Base-by-base conservation (phyloP, 2,329 filamentous ascomycete genomes). In the Aspergillus udagawae region DNA sequence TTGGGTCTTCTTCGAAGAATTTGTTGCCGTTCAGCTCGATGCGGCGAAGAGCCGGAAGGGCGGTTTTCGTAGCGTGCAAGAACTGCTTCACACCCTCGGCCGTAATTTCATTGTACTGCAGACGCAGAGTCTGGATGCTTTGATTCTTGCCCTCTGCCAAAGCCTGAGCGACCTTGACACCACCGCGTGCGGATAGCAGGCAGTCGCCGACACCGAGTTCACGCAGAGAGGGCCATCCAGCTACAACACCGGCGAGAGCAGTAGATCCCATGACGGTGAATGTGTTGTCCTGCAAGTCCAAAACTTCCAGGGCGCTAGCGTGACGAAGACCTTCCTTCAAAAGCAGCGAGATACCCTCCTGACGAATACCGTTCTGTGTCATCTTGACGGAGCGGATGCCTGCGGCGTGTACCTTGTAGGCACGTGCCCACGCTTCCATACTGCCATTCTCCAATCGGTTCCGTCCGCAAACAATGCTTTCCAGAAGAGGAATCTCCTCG, bases 241-340 rank as follows among this genome's bases (percentile, higher is more conserved):
- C 81, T 23, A 93, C 82, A 5, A 91, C 90, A 64, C 82, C 84
- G 42, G 90, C 87, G 53, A 99, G 82, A 10, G 91, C 91, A 66
- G 82, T 87, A 29, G 91, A 90, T 25, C 92, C 94, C 61, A 83
- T 81, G 42, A 88, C 75, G 9, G 93, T 97, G 73, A 97, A 97
- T 0, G 94, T 97, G 78, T 99, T 99, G 78, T 99, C 94, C 75
- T 99, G 93, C 60, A 99, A 80, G 78, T 99, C 94, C 53, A 99
- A 79, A 14, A 92, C 83, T 71, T 87, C 81, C 55, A 99, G 82
- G 48, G 80, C 79, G 32, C 79, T 81, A 52, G 91, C 85, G 67
- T 90, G 82, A 62, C 82, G 84, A 53, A 99, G 81, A 60, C 94
- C 94, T 53, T 92, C 82, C 59, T 84, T 86, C 62, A 99, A 79